Conservation (phyloP, 306 rosid species). For the Trifolium repens region DNA sequence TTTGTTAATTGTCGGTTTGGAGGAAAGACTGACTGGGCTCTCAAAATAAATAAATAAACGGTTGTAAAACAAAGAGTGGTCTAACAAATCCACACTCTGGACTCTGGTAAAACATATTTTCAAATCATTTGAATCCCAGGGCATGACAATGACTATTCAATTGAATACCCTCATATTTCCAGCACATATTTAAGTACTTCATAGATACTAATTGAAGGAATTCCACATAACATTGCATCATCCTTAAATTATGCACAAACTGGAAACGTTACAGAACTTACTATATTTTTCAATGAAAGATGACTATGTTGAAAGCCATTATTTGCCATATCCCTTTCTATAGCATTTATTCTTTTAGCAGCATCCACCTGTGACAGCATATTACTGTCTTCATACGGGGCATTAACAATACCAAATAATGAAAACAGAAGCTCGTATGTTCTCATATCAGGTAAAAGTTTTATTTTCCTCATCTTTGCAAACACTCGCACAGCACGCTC, state of each 20-base stretch:
- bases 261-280: slow-evolving; percentile 44
- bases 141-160: too few relatives aligned
- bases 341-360: slow-evolving; percentile 69
- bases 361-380: slow-evolving; percentile 63
- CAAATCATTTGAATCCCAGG: too few relatives aligned
- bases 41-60: not conserved
- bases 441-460: slow-evolving; percentile 66
- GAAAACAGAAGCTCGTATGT: slow-evolving; percentile 77
- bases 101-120: not conserved
- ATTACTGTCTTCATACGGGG: slow-evolving; percentile 74
- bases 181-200: slow-evolving; percentile 26
- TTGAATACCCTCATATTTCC: slow-evolving; percentile 5
- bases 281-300: slow-evolving; percentile 71
- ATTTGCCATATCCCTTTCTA: slow-evolving; percentile 74
- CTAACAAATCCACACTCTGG: slow-evolving; percentile 9
- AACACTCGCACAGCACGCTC: slow-evolving; percentile 75
- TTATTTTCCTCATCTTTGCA: slow-evolving; percentile 70
- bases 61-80: not conserved
- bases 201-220: slow-evolving; percentile 27
- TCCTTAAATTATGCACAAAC: slow-evolving; percentile 38
- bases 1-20: not conserved
- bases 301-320: slow-evolving; percentile 71
- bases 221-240: slow-evolving; percentile 19
- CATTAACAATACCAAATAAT: slow-evolving; percentile 77
- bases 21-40: not conserved